Evolutionary conservation across 352 stramenopile species (phyloP).

Genomic region (Pythium monospermum): DNA sequence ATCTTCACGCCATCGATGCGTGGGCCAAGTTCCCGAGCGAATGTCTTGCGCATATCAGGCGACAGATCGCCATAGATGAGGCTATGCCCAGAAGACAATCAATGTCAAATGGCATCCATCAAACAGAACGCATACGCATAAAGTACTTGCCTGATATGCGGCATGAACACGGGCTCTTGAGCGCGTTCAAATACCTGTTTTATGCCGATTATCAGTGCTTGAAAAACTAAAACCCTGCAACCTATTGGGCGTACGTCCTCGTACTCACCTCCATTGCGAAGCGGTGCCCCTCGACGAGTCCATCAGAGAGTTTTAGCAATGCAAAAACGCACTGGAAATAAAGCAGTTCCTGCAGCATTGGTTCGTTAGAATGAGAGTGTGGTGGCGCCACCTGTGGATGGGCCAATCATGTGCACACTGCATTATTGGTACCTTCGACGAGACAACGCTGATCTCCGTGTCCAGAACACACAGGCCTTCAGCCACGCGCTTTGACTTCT

Average conservation of each 20-base stretch:
- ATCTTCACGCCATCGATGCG: slow-evolving; percentile 26
- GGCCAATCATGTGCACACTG: too few relatives aligned
- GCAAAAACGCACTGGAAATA: slow-evolving; percentile 74
- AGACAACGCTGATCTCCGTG: slow-evolving; percentile 31
- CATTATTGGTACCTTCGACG: slow-evolving; percentile 68
- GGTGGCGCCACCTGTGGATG: background rate
- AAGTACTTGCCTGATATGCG: slow-evolving; percentile 49
- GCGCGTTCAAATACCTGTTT: slow-evolving; percentile 34
- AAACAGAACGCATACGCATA: background rate
- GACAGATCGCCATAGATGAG: slow-evolving; percentile 56
- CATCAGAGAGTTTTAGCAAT: slow-evolving; percentile 32
- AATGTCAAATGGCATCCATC: background rate
- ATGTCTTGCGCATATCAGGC: slow-evolving; percentile 17
- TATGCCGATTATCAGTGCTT: background rate
- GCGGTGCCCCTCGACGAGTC: slow-evolving; percentile 30
- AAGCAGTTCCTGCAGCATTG: slow-evolving; percentile 27
- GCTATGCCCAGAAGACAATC: slow-evolving; percentile 10
- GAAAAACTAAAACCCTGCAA: too few relatives aligned
- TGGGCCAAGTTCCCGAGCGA: slow-evolving; percentile 36
- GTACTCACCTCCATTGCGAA: slow-evolving; percentile 32
- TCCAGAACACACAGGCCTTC: slow-evolving; percentile 26
- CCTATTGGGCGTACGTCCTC: too few relatives aligned
- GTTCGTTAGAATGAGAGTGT: background rate
- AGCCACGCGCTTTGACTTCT: slow-evolving; percentile 33
- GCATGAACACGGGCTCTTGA: slow-evolving; percentile 48